These are phyloP conservation scores for Harringtonia lauricola DNA, from an alignment of 2,329 filamentous ascomycete species.

Conservation along the genomic window DNA sequence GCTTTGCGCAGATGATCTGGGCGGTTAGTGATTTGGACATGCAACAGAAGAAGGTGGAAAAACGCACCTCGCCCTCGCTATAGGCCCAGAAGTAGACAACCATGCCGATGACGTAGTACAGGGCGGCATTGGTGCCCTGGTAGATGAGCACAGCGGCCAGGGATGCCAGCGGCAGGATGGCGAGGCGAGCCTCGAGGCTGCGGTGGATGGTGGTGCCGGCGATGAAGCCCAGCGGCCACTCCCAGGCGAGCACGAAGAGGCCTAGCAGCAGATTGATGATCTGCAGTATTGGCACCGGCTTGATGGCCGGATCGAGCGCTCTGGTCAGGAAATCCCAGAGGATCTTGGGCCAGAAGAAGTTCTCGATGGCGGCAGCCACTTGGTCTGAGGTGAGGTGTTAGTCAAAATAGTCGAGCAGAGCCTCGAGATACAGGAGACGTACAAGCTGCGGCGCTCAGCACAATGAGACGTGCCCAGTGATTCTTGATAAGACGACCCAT, in stretches of 20 bases:
- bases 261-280: slow-evolving; percentile 81
- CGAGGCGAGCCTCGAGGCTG: slow-evolving; percentile 75
- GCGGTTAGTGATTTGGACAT: slow-evolving; percentile 1
- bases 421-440: slow-evolving; percentile 20
- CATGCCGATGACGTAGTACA: slow-evolving; percentile 86
- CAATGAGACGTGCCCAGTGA: slow-evolving; percentile 92
- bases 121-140: slow-evolving; percentile 80
- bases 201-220: slow-evolving; percentile 72
- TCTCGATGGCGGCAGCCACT: slow-evolving; percentile 69
- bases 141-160: slow-evolving; percentile 72
- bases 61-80: slow-evolving; percentile 83
- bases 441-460: slow-evolving; percentile 75
- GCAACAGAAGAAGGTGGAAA: not conserved
- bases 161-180: slow-evolving; percentile 69
- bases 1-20: slow-evolving; percentile 59
- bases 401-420: not conserved
- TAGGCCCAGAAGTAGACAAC: slow-evolving; percentile 93
- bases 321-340: slow-evolving; percentile 96
- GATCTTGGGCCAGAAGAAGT: slow-evolving; percentile 97
- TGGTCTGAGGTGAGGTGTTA: slow-evolving; percentile 54
- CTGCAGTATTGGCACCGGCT: slow-evolving; percentile 79
- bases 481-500: slow-evolving; percentile 99
- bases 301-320: slow-evolving; percentile 76
- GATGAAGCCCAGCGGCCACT: slow-evolving; percentile 76
- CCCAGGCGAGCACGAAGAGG: slow-evolving; percentile 67